These are phyloP conservation scores for Guyanaporus albipodus DNA, from an alignment of 768 basidiomycete species.

Conservation along the genomic window DNA sequence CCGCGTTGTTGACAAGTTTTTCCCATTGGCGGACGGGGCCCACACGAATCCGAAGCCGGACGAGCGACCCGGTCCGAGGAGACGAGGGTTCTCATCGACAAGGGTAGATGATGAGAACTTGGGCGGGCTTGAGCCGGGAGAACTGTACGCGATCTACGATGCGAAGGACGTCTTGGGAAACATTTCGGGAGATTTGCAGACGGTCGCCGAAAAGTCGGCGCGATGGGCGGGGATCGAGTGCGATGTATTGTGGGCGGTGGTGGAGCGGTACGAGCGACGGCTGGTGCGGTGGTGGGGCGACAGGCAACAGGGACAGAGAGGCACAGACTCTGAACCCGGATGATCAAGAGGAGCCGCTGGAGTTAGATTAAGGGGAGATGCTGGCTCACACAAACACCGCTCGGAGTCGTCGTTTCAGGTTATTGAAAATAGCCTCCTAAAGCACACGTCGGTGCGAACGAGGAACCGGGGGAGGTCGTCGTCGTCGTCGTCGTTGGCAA, in stretches of 20 bases:
- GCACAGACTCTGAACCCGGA: background rate
- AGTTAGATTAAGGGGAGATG: too few relatives aligned
- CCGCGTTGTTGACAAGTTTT: conserved; percentile 37
- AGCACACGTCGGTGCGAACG: conserved; percentile 10
- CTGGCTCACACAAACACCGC: too few relatives aligned
- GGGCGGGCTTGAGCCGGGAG: conserved; percentile 47
- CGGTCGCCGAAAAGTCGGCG: conserved; percentile 50
- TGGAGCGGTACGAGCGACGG: conserved; percentile 66
- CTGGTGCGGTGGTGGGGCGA: conserved; percentile 48
- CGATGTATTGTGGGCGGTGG: conserved; percentile 49
- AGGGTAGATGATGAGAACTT: conserved; percentile 2
- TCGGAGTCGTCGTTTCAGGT: background rate
- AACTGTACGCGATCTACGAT: conserved; percentile 59
- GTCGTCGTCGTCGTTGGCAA: too few relatives aligned
- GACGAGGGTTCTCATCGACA: conserved; percentile 10
- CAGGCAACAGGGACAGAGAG: conserved; percentile 18
- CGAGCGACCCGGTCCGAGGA: conserved; percentile 1
- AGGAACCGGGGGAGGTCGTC: background rate
- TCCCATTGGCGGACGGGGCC: conserved; percentile 32
- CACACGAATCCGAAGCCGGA: background rate
- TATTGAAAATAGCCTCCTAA: background rate
- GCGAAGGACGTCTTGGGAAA: conserved; percentile 63
- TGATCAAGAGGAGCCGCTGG: background rate
- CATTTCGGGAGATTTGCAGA: conserved; percentile 46
- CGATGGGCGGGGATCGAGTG: conserved; percentile 51